Base-by-base conservation (phyloP, 805 yeast genomes). In the Schwanniomyces pseudopolymorphus region DNA sequence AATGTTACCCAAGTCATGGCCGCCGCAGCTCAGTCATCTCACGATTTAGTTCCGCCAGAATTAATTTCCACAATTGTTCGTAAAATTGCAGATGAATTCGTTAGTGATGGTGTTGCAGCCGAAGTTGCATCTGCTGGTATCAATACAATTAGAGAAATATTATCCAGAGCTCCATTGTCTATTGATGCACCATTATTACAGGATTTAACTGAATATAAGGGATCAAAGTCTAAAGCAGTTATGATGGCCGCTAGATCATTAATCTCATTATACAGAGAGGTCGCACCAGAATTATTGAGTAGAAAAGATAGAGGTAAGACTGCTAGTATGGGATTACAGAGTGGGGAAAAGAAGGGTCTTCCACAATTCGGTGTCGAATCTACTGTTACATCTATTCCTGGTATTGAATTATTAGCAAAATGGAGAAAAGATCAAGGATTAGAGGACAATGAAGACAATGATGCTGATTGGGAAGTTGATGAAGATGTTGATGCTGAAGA, bases 71-170 rank as follows among this genome's bases (percentile, higher is more conserved):
- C 85, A 42, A 83, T 94, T 55, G 84, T 94, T 8, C 81, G 96
- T 47, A 94, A 92, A 62, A 83, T 94, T 54, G 98, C 99, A 1
- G 96, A 94, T 68, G 99, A 94, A 69, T 94, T 94, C 59, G 97
- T 94, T 21, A 87, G 96, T 55, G 98, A 94, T 61, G 99, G 99
- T 77, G 99, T 94, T 33, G 90, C 97, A 13, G 84, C 96, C 27
- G 97, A 94, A 69, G 99, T 91, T 45, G 97, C 97, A 4, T 90
- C 97, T 44, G 98, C 98, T 4, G 99, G 99, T 60, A 78, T 94
- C 54, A 94, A 94, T 67, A 88, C 98, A 3, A 92, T 92, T 49
- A 78, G 98, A 57, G 99, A 94, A 68, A 89, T 94, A 48, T 77
- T 91, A 52, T 69, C 96, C 1, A 84, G 99, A 75, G 95, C 96